Percentiles rank a stretch among this genome's conserved stretches.
Evolutionary conservation across 345 rosid genomes (phyloP).

Genomic region (Raphanus raphanistrum): DNA sequence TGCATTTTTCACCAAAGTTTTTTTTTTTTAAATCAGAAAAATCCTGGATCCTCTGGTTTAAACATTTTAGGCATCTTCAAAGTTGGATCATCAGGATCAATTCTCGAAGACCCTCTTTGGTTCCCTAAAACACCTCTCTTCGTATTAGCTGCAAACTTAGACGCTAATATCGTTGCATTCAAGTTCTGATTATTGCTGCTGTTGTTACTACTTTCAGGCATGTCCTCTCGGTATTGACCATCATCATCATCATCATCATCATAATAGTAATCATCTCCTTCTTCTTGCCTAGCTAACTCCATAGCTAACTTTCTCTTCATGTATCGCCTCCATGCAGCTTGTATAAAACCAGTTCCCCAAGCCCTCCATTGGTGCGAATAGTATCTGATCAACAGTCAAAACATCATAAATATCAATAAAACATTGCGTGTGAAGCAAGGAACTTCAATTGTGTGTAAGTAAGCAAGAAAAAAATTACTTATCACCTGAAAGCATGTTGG

Average conservation of each 20-base stretch:
- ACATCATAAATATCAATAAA: neutral
- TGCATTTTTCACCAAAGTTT: neutral
- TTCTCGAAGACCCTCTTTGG: slow-evolving; percentile 40
- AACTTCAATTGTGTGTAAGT: neutral
- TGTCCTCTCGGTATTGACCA: slow-evolving; percentile 11
- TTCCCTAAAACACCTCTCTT: slow-evolving; percentile 45
- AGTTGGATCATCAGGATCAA: slow-evolving; percentile 50
- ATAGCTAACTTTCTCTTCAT: slow-evolving; percentile 58
- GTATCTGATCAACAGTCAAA: slow-evolving; percentile 50
- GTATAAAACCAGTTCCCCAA: slow-evolving; percentile 77
- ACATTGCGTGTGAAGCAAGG: neutral
- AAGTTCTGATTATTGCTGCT: slow-evolving; percentile 45
- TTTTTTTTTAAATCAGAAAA: too few species aligned
- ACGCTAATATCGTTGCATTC: slow-evolving; percentile 60
- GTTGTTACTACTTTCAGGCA: slow-evolving; percentile 18
- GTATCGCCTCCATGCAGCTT: slow-evolving; percentile 74
- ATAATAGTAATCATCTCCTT: slow-evolving; percentile 37
- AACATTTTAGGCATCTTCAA: slow-evolving; percentile 87
- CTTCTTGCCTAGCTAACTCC: slow-evolving; percentile 68
- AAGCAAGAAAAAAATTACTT: too few species aligned
- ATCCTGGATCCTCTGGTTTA: slow-evolving; percentile 80
- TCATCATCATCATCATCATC: slow-evolving; percentile 13
- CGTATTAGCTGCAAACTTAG: slow-evolving; percentile 67
- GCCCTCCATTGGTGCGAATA: slow-evolving; percentile 93
- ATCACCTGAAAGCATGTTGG: slow-evolving; percentile 76